A percentile compares a stretch with the other conserved stretches of the same genome.
Conservation (phyloP, 2,329 filamentous ascomycete genomes). For the Nothopassalora personata region DNA sequence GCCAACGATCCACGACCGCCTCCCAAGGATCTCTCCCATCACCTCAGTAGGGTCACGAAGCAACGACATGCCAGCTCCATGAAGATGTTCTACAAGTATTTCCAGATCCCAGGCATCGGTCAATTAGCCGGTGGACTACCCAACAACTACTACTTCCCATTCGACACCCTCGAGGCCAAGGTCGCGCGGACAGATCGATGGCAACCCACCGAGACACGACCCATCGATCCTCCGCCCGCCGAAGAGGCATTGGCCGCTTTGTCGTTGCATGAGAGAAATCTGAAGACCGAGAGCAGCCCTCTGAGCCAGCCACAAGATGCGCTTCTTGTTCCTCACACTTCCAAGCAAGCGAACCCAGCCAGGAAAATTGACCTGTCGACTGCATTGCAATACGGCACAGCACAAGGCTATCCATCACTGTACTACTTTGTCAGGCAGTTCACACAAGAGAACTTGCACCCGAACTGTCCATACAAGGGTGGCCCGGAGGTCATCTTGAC, state of each 20-base stretch:
- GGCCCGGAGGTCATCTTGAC: constrained; percentile 75
- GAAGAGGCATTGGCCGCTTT: constrained; percentile 25
- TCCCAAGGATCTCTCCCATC: constrained; percentile 73
- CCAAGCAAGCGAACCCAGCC: constrained; percentile 52
- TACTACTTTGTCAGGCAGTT: constrained; percentile 75
- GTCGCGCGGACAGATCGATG: constrained; percentile 70
- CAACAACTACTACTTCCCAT: constrained; percentile 77
- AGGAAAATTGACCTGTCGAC: constrained; percentile 74
- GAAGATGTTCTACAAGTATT: constrained; percentile 85
- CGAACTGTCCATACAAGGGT: constrained; percentile 69
- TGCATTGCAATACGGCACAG: constrained; percentile 81
- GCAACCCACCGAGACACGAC: constrained; percentile 61
- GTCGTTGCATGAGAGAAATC: constrained; percentile 10
- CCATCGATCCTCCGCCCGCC: constrained; percentile 44
- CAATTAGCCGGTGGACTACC: constrained; percentile 65
- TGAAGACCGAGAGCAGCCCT: constrained; percentile 24
- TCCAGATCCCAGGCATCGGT: constrained; percentile 57
- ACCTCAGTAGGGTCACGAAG: constrained; percentile 66
- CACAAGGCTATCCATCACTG: constrained; percentile 74
- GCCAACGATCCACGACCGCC: constrained; percentile 31
- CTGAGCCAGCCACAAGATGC: constrained; percentile 33
- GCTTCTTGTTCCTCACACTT: constrained; percentile 67
- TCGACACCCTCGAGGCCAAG: constrained; percentile 81
- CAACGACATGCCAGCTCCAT: constrained; percentile 60
- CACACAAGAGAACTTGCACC: constrained; percentile 68